Base-by-base conservation (phyloP, 805 yeast genomes). In the Kodamaea lidongshanica region DNA sequence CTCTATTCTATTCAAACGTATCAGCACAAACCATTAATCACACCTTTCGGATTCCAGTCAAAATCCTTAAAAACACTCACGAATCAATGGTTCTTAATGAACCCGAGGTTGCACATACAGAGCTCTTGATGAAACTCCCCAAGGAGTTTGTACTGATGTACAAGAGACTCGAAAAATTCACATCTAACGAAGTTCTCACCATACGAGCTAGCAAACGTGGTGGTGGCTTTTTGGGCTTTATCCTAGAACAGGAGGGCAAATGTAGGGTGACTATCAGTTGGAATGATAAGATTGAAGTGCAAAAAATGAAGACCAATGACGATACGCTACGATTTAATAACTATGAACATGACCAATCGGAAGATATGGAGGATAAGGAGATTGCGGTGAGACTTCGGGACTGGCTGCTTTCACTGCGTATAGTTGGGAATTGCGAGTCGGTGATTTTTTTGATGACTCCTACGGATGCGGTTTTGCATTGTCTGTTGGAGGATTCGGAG, bases 1-100 rank as follows among this genome's bases (percentile, higher is more conserved):
- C 77, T 0, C 41, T 81, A 10, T 66, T 63, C 40, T 78, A 75
- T 45, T 65, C 72, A 12, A 77, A 74, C 37, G 19, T 49, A 51
- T 29, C 50, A 52, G 31, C 67, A 7, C 65, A 69, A 14, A 56
- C 72, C 3, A 65, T 83, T 11, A 68, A 70, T 37, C 86, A 80
- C 45, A 69, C 82, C 6, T 76, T 78, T 44, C 74, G 75, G 29
- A 71, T 88, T 12, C 89, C 94, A 0, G 83, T 83, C 2, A 61
- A 77, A 41, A 59, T 83, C 23, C 45, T 82, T 33, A 70, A 75
- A 35, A 65, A 61, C 38, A 70, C 65, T 10, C 74, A 70, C 36
- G 77, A 74, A 33, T 65, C 66, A 9, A 47, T 66, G 28, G 58
- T 74, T 7, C 58, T 64, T 12, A 40, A 41, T 24, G 92, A 82